Evolutionary conservation across 352 stramenopile genomes (phyloP), one percentile per base, ranked within the genome.

Genomic region (Aphanomyces astaci): DNA sequence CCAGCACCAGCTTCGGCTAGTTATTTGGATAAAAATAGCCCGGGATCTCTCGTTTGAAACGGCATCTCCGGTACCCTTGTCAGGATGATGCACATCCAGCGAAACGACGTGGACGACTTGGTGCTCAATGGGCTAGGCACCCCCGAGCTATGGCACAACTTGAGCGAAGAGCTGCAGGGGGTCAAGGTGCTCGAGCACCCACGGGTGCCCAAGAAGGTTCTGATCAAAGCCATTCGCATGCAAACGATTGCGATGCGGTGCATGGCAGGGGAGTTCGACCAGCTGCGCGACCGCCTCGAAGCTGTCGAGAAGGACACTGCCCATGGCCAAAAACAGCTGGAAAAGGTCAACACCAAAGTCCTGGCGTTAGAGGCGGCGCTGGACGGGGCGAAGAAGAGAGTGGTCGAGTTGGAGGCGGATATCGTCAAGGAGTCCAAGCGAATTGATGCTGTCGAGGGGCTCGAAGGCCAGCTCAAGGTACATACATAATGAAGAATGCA

Each of bases 171-270:
- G 72, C 66, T 94, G n/a, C 78, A 90, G 65, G 85, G 85, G 9
- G 90, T 90, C 69, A 89, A 79, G 4, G 77, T 84, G 48, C 76
- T 91, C 4, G 85, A 94, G 52, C 87, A 88, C 59, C 85, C 85
- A 4, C 85, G 77, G 4, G 85, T 94, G 40, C 84, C 80, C 52
- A 94, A 94, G 70, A 94, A 91, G 45, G 82, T 92, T 32, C 72
- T 94, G 33, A 72, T 94, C 46, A 92, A 92, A 48, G 87, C 82
- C 3, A 71, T 93, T 48, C 84, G 84, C 46, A 88, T 92, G 80
- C 84, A 95, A 57, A 86, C 85, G 15, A 80, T 90, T 17, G 84
- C 83, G 70, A 89, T 95, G 84, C 81, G 83, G 30, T 91, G 84
- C 72, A 81, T 92, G 67, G 79, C 88, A 22, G 84, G 89, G 68